A percentile compares a stretch with the other conserved stretches of the same genome.
These are phyloP conservation scores for Usnea hakonensis DNA, from an alignment of 495 filamentous ascomycete species.

Conservation along the genomic window DNA sequence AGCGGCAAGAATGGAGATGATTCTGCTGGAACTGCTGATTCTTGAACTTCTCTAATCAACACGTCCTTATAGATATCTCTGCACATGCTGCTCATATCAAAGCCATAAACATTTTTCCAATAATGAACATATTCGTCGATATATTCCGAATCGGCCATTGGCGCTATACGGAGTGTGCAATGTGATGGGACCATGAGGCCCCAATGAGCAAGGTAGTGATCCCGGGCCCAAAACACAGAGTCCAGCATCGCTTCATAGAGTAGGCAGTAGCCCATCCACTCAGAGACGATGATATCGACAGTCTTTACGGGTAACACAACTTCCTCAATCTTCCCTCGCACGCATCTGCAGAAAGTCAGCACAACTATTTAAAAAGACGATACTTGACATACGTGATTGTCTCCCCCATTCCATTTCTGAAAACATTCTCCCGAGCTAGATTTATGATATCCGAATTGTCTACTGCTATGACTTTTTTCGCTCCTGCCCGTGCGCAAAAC, in stretches of 20 bases:
- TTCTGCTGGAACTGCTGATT: slow-evolving; percentile 38
- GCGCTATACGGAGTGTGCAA: slow-evolving; percentile 77
- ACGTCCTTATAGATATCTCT: slow-evolving; percentile 53
- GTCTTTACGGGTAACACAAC: slow-evolving; percentile 68
- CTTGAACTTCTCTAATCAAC: slow-evolving; percentile 42
- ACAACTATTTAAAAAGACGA: not conserved
- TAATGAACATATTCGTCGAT: slow-evolving; percentile 53
- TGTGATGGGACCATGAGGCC: slow-evolving; percentile 90
- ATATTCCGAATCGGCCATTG: slow-evolving; percentile 80
- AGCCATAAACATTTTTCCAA: slow-evolving; percentile 61
- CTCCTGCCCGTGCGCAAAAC: slow-evolving; percentile 87
- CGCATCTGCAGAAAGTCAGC: slow-evolving; percentile 34
- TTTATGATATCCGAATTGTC: slow-evolving; percentile 92
- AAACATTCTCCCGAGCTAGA: slow-evolving; percentile 76
- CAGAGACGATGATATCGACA: slow-evolving; percentile 92
- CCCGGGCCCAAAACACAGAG: slow-evolving; percentile 81
- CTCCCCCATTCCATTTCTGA: slow-evolving; percentile 69
- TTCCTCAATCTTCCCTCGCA: slow-evolving; percentile 91
- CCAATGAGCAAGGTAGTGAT: slow-evolving; percentile 66
- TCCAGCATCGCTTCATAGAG: slow-evolving; percentile 95
- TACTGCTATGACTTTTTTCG: slow-evolving; percentile 82
- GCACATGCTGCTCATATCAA: slow-evolving; percentile 50
- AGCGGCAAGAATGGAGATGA: slow-evolving; percentile 48
- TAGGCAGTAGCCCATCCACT: slow-evolving; percentile 96
- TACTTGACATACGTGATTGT: slow-evolving; percentile 56